Evolutionary conservation across 1,284 basidiomycete species (phyloP).

Genomic region (Cutaneotrichosporon dermatis): DNA sequence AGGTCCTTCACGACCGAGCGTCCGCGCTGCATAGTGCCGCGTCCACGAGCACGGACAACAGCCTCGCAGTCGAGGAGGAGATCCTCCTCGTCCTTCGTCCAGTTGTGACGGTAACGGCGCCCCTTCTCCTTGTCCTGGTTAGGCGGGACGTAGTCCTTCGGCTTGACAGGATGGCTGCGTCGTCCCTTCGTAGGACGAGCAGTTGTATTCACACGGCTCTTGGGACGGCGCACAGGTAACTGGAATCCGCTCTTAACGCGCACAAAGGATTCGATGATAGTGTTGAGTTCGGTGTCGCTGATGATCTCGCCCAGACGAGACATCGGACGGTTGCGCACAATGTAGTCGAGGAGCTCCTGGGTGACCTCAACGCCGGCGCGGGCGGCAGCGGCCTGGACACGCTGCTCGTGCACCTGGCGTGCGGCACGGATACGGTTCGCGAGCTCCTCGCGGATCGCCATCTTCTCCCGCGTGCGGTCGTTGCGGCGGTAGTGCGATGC

Average conservation of each 20-base stretch:
- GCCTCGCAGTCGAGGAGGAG: conserved; percentile 75
- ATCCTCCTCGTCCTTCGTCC: conserved; percentile 82
- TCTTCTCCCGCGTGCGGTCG: not conserved
- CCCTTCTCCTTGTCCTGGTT: conserved; percentile 4
- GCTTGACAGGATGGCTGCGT: conserved; percentile 2
- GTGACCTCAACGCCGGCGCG: conserved; percentile 18
- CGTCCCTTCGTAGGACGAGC: not conserved
- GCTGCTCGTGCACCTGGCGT: conserved; percentile 27
- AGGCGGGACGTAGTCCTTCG: not conserved
- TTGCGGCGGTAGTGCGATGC: not conserved
- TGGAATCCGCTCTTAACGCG: conserved; percentile 11
- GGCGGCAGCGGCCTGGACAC: conserved; percentile 24
- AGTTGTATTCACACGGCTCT: not conserved
- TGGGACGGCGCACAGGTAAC: not conserved
- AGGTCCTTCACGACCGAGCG: conserved; percentile 55
- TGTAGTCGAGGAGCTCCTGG: conserved; percentile 25
- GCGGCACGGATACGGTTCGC: conserved; percentile 24
- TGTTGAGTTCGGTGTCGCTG: conserved; percentile 13
- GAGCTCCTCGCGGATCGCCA: conserved; percentile 26
- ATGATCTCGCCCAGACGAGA: conserved; percentile 15
- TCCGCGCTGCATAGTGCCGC: conserved; percentile 52
- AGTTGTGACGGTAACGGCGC: conserved; percentile 60
- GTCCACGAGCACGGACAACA: conserved; percentile 66
- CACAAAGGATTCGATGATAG: conserved; percentile 19
- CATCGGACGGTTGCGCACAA: conserved; percentile 20